Percentiles rank a stretch among this genome's conserved stretches.
Evolutionary conservation across 257 asterid species (phyloP).

Genomic region (Solanum dulcamara): DNA sequence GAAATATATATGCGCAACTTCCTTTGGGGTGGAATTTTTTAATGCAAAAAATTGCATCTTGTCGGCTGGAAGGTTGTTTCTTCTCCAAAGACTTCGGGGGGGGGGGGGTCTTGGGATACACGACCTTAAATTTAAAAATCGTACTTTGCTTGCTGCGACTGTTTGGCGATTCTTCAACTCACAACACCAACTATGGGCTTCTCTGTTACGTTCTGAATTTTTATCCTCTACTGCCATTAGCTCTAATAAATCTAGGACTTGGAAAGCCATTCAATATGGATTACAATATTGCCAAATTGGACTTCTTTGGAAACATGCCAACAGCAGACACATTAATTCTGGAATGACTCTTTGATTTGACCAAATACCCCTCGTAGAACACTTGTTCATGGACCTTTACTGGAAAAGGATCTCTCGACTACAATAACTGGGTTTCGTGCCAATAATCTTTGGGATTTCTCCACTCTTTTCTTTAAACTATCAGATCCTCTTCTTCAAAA

Average conservation of each 20-base stretch:
- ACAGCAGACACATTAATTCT: neutral
- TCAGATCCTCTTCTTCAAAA: neutral
- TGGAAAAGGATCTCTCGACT: neutral
- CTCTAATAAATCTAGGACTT: neutral
- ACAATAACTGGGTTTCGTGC: neutral
- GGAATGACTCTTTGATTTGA: neutral
- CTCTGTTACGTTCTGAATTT: neutral
- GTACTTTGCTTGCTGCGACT: neutral
- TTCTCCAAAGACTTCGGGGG: neutral
- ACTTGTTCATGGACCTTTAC: neutral
- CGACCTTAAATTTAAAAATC: neutral
- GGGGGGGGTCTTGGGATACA: neutral
- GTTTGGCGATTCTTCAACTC: neutral
- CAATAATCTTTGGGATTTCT: neutral
- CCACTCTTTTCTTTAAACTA: neutral
- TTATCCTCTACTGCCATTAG: neutral
- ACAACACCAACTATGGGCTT: neutral
- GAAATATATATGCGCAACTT: neutral
- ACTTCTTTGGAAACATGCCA: neutral
- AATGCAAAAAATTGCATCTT: neutral
- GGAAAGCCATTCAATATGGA: neutral
- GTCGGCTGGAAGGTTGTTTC: neutral
- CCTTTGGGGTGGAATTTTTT: neutral
- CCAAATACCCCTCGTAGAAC: neutral
- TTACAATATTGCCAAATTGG: neutral